These are phyloP conservation scores for Punica granatum DNA, from an alignment of 345 rosid species.

Conservation along the genomic window DNA sequence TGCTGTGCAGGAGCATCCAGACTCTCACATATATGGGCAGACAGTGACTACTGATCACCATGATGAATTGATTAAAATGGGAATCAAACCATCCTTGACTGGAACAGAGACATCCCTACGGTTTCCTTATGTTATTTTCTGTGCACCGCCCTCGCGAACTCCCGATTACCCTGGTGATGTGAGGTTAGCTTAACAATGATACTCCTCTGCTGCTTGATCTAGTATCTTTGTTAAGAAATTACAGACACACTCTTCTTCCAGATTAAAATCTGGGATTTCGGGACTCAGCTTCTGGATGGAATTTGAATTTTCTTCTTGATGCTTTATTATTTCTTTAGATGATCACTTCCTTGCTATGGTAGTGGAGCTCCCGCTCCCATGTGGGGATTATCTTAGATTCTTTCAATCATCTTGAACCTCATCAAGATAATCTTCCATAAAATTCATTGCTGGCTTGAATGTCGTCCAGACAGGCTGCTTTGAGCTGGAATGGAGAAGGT, in stretches of 20 bases:
- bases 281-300: background rate
- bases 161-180: slow-evolving; percentile 75
- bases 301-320: background rate
- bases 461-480: slow-evolving; percentile 63
- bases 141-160: slow-evolving; percentile 90
- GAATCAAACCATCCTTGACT: slow-evolving; percentile 65
- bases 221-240: background rate
- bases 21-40: slow-evolving; percentile 72
- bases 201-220: background rate
- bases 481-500: slow-evolving; percentile 87
- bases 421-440: background rate
- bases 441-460: slow-evolving; percentile 6
- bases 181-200: slow-evolving; percentile 32
- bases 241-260: background rate
- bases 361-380: background rate
- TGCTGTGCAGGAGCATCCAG: slow-evolving; percentile 65
- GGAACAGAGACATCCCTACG: slow-evolving; percentile 30
- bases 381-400: background rate
- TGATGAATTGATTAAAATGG: slow-evolving; percentile 62
- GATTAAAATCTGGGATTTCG: background rate
- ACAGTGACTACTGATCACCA: slow-evolving; percentile 78
- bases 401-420: background rate
- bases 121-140: slow-evolving; percentile 74
- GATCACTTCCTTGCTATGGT: background rate
- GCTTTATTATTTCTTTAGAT: background rate